Percentiles rank a stretch among this genome's conserved stretches.
Evolutionary conservation across 1,284 basidiomycete genomes (phyloP).

Genomic region (Fomitopsis betulina): DNA sequence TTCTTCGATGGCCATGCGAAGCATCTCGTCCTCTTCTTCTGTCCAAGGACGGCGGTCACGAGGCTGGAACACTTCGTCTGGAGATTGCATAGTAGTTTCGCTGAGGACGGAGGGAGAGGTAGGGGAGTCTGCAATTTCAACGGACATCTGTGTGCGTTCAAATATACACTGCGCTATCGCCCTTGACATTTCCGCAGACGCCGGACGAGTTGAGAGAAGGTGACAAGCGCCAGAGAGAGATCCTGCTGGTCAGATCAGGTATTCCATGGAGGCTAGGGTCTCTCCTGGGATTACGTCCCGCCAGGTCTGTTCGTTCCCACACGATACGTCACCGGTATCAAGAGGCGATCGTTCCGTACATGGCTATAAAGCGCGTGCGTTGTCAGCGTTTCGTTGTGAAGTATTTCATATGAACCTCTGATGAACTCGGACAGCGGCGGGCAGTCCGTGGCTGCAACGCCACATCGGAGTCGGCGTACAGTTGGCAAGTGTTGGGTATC

Average conservation of each 20-base stretch:
- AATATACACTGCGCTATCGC: background rate
- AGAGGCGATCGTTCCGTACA: background rate
- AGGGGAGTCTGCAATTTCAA: background rate
- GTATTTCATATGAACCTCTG: background rate
- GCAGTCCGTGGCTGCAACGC: background rate
- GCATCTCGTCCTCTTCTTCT: conserved; percentile 48
- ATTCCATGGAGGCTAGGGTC: background rate
- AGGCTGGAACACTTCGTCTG: conserved; percentile 13
- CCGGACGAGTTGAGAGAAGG: background rate
- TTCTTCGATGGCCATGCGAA: conserved; percentile 45
- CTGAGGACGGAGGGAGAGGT: background rate
- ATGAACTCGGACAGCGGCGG: background rate
- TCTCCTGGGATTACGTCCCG: background rate
- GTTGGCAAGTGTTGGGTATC: no score
- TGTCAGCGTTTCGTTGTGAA: background rate
- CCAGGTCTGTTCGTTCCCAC: background rate
- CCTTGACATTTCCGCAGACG: background rate
- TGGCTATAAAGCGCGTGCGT: background rate
- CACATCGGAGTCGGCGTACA: background rate
- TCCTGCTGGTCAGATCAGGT: background rate
- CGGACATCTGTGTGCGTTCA: background rate
- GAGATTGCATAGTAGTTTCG: conserved; percentile 11
- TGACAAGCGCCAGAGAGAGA: background rate
- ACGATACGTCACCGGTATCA: background rate
- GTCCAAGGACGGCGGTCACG: conserved; percentile 55